phyloP scores from a whole-genome alignment of 805 yeast genomes.

The Candida tallmaniae region DNA sequence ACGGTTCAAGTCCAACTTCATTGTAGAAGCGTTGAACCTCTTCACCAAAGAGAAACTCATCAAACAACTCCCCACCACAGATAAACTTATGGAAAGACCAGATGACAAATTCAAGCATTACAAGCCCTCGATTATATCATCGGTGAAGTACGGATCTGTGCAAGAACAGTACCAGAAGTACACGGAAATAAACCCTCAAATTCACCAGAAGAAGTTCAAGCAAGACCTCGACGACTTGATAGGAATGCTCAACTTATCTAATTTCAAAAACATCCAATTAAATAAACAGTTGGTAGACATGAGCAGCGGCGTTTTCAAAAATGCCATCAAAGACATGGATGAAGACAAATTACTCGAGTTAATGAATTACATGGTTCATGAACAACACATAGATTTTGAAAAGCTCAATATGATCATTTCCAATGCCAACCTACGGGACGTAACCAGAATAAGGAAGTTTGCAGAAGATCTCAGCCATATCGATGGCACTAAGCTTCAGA shows the following conservation, averaged over 20 bases:
- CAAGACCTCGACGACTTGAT: background rate
- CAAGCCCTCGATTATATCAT: constrained; percentile 31
- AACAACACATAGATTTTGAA: constrained; percentile 9
- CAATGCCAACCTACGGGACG: background rate
- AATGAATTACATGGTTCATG: constrained; percentile 19
- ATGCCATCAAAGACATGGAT: background rate
- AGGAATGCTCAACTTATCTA: background rate
- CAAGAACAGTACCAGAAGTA: constrained; percentile 21
- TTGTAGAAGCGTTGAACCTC: constrained; percentile 6
- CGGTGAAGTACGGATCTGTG: constrained; percentile 30
- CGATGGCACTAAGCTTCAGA: constrained; percentile 18
- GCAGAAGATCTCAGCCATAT: background rate
- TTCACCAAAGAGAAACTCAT: constrained; percentile 4
- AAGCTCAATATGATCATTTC: background rate
- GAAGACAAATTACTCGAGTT: constrained; percentile 4
- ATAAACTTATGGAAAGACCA: background rate
- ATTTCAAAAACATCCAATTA: background rate
- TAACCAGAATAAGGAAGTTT: constrained; percentile 7
- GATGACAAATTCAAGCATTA: constrained; percentile 9
- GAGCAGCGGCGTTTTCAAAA: background rate
- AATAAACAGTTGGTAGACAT: background rate
- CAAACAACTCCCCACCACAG: background rate
- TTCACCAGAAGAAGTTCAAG: background rate
- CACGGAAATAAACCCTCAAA: background rate
- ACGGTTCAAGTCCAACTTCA: constrained; percentile 2